These are phyloP conservation scores for Gaeumannomyces sp. DNA, from an alignment of 2,329 filamentous ascomycete genomes.

Conservation along the genomic window DNA sequence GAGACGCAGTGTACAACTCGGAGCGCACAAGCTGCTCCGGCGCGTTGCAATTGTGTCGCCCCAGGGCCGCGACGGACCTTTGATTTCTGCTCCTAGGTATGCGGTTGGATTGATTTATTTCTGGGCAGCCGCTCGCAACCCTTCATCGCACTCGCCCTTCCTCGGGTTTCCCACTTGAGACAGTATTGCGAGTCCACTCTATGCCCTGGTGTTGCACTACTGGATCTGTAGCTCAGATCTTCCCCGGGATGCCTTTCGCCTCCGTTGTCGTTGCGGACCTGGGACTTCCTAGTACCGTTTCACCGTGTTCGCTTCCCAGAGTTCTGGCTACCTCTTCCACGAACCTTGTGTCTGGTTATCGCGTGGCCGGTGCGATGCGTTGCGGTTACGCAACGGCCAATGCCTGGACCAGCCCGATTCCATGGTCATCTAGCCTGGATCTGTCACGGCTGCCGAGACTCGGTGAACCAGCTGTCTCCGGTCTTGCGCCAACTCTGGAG, in stretches of 20 bases:
- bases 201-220: not conserved
- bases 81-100: not conserved
- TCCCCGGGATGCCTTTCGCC: not conserved
- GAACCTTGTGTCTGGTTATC: not conserved
- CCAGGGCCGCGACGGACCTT: not conserved
- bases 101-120: no score
- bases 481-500: no score
- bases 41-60: not conserved
- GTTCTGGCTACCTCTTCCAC: not conserved
- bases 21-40: slow-evolving; percentile 4
- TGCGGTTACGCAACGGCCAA: not conserved
- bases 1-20: not conserved
- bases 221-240: not conserved
- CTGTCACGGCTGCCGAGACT: not conserved
- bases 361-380: not conserved
- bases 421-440: no score
- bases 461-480: not conserved
- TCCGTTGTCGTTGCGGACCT: not conserved
- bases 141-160: not conserved
- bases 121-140: no score
- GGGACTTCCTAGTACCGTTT: not conserved
- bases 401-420: not conserved
- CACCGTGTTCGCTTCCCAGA: not conserved
- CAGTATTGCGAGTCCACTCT: not conserved
- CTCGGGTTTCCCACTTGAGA: not conserved